These are phyloP conservation scores for Suhomyces wounanorum DNA, from an alignment of 1,139 yeast species.

Conservation along the genomic window DNA sequence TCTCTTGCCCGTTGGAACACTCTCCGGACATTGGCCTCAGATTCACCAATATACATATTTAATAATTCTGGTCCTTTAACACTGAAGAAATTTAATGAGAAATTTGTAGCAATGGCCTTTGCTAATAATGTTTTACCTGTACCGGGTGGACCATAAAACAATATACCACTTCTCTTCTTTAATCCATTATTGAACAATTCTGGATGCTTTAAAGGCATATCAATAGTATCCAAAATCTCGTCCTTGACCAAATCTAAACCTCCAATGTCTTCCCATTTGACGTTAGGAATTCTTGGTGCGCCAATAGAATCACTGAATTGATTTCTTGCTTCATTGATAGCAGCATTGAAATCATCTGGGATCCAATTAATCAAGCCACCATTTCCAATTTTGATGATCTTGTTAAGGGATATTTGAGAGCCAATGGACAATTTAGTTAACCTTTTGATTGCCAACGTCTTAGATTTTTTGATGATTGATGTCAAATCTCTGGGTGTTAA, in stretches of 20 bases:
- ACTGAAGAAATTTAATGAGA: slow-evolving; percentile 88
- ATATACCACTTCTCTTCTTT: slow-evolving; percentile 89
- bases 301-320: slow-evolving; percentile 94
- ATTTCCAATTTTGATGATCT: slow-evolving; percentile 38
- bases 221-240: slow-evolving; percentile 92
- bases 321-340: slow-evolving; percentile 81
- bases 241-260: slow-evolving; percentile 87
- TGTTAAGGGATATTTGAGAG: slow-evolving; percentile 22
- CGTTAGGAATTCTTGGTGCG: slow-evolving; percentile 94
- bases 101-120: slow-evolving; percentile 94
- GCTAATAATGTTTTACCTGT: slow-evolving; percentile 95
- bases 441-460: slow-evolving; percentile 57
- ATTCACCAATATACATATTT: slow-evolving; percentile 97
- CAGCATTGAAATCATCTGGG: slow-evolving; percentile 66
- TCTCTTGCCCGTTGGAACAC: slow-evolving; percentile 94
- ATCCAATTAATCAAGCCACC: slow-evolving; percentile 59
- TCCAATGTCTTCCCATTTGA: slow-evolving; percentile 94
- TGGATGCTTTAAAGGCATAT: slow-evolving; percentile 92
- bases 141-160: slow-evolving; percentile 98
- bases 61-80: slow-evolving; percentile 95
- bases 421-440: slow-evolving; percentile 30
- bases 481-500: slow-evolving; percentile 81
- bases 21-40: slow-evolving; percentile 93
- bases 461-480: slow-evolving; percentile 70
- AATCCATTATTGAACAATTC: slow-evolving; percentile 85